Conservation (phyloP, 176 grass and related monocot genomes). For the Oryza australiensis region DNA sequence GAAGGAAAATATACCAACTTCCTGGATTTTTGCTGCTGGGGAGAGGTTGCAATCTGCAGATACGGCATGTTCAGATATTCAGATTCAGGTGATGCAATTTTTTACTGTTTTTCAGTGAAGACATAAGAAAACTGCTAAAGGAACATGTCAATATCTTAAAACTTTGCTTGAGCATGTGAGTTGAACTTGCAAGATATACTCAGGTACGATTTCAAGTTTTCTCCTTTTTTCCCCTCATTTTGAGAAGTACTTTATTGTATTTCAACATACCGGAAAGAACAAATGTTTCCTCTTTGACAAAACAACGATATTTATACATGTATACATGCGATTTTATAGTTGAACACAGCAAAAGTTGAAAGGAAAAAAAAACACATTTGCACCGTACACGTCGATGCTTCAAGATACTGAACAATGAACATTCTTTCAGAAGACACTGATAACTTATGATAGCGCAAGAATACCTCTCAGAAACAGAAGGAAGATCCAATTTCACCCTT, state of each 20-base stretch:
- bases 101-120: no score
- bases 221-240: neutral
- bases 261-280: conserved; percentile 13
- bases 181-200: neutral
- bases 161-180: no score
- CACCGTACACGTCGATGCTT: neutral
- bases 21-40: no score
- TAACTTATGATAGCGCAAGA: neutral
- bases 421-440: neutral
- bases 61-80: neutral
- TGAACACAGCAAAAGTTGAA: conserved; percentile 10
- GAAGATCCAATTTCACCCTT: neutral
- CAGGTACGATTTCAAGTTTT: no score
- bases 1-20: no score
- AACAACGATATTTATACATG: neutral
- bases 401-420: neutral
- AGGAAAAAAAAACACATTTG: conserved; percentile 1
- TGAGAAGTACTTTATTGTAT: conserved; percentile 7
- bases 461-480: neutral
- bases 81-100: neutral
- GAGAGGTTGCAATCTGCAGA: no score
- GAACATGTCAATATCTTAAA: no score
- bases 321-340: conserved; percentile 17
- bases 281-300: neutral
- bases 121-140: no score